Conservation (phyloP, 2,329 filamentous ascomycete species). For the Pestalotiopsis sp. region DNA sequence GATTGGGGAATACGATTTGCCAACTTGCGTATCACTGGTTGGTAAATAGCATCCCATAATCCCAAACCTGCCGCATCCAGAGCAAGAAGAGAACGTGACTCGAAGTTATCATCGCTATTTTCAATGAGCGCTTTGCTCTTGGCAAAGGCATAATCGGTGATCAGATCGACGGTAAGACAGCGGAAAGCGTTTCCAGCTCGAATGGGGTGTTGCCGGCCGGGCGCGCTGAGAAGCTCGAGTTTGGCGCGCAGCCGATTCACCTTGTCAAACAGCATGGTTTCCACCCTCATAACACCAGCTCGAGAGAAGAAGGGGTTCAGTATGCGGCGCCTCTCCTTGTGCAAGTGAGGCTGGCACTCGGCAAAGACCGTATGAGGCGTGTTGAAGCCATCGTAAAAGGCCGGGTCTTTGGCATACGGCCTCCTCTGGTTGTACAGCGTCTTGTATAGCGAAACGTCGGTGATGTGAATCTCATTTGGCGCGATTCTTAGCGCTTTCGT, state of each 20-base stretch:
- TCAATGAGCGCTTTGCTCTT: background rate
- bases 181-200: background rate
- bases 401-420: background rate
- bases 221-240: background rate
- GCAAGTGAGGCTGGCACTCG: background rate
- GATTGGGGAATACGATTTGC: background rate
- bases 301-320: background rate
- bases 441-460: background rate
- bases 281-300: background rate
- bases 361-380: background rate
- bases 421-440: background rate
- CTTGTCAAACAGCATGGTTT: background rate
- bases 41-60: background rate
- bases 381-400: background rate
- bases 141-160: constrained; percentile 1
- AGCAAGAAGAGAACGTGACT: background rate
- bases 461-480: background rate
- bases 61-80: background rate
- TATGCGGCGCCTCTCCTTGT: background rate
- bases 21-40: background rate
- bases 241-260: background rate
- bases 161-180: background rate
- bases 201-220: background rate
- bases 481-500: background rate
- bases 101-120: background rate